These are phyloP conservation scores for Cryoendolithus antarcticus DNA, from an alignment of 2,329 filamentous ascomycete genomes.

Conservation along the genomic window DNA sequence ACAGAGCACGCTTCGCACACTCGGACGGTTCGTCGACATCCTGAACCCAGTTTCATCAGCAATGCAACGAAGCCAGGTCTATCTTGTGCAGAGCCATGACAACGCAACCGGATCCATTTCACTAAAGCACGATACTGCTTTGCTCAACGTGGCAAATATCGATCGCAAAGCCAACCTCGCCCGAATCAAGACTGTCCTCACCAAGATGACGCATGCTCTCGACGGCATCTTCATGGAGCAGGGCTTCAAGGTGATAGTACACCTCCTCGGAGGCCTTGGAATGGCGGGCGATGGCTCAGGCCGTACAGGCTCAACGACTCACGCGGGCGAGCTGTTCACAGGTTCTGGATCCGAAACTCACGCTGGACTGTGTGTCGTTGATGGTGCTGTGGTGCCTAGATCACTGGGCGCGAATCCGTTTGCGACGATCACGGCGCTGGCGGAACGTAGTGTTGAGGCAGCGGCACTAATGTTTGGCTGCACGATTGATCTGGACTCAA, in stretches of 20 bases:
- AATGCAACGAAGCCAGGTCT: constrained; percentile 44
- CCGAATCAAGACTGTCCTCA: constrained; percentile 21
- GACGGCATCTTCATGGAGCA: constrained; percentile 49
- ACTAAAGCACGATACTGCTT: constrained; percentile 47
- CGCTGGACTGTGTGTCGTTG: constrained; percentile 47
- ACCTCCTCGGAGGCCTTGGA: constrained; percentile 54
- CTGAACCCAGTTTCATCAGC: too few relatives aligned
- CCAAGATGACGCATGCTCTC: constrained; percentile 43
- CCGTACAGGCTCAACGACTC: constrained; percentile 46
- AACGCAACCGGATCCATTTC: constrained; percentile 49
- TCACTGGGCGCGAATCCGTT: constrained; percentile 55
- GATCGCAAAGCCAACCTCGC: constrained; percentile 27
- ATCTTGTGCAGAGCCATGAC: constrained; percentile 56
- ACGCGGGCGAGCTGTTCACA: constrained; percentile 47
- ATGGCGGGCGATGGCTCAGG: constrained; percentile 50
- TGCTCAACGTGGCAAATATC: constrained; percentile 48
- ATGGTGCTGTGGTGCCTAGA: constrained; percentile 49
- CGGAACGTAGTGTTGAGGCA: constrained; percentile 47
- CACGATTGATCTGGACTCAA: too few relatives aligned
- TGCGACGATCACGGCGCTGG: constrained; percentile 57
- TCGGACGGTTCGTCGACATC: too few relatives aligned
- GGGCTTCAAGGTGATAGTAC: constrained; percentile 53
- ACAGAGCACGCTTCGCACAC: too few relatives aligned
- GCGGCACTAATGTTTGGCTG: too few relatives aligned
- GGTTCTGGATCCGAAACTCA: constrained; percentile 42